Evolutionary conservation across 192 early-diverging fungal species (phyloP).

Genomic region (Podila verticillata): DNA sequence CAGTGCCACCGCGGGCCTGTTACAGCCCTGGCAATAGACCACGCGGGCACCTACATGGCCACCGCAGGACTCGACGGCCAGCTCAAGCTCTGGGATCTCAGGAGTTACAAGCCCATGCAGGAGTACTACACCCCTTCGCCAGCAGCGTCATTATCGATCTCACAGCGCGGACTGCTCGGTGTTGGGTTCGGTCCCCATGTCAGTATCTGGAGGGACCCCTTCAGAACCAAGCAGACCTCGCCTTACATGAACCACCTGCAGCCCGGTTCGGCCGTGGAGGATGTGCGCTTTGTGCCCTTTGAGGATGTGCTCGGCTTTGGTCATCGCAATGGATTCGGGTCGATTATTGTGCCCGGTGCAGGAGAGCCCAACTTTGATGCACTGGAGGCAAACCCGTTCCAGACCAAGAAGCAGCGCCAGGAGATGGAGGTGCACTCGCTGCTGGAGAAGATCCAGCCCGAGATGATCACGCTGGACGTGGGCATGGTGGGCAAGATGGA

Average conservation of each 20-base stretch:
- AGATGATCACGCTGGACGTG: constrained; percentile 91
- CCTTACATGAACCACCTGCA: constrained; percentile 91
- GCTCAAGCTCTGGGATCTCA: constrained; percentile 94
- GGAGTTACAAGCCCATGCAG: constrained; percentile 82
- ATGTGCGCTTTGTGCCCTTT: constrained; percentile 88
- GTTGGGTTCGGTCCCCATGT: constrained; percentile 86
- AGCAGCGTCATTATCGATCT: constrained; percentile 83
- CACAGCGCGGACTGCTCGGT: constrained; percentile 84
- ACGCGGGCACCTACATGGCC: constrained; percentile 84
- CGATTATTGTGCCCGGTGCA: constrained; percentile 87
- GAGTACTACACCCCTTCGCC: constrained; percentile 83
- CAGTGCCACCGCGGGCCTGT: constrained; percentile 91
- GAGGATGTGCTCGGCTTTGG: constrained; percentile 94
- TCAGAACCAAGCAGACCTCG: constrained; percentile 74
- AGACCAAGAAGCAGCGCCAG: constrained; percentile 88
- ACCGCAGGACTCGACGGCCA: constrained; percentile 91
- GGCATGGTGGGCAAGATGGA: constrained; percentile 84
- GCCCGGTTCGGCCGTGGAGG: constrained; percentile 59
- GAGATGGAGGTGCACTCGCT: constrained; percentile 88
- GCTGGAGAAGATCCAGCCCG: constrained; percentile 94
- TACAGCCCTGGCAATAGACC: constrained; percentile 85
- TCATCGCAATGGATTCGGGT: constrained; percentile 80
- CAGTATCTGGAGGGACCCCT: constrained; percentile 91
- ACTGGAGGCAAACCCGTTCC: constrained; percentile 90
- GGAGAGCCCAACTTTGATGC: constrained; percentile 99